Percentiles rank a stretch among this genome's conserved stretches.
phyloP scores from a whole-genome alignment of 352 stramenopile genomes.

The Pythium scleroteichum region DNA sequence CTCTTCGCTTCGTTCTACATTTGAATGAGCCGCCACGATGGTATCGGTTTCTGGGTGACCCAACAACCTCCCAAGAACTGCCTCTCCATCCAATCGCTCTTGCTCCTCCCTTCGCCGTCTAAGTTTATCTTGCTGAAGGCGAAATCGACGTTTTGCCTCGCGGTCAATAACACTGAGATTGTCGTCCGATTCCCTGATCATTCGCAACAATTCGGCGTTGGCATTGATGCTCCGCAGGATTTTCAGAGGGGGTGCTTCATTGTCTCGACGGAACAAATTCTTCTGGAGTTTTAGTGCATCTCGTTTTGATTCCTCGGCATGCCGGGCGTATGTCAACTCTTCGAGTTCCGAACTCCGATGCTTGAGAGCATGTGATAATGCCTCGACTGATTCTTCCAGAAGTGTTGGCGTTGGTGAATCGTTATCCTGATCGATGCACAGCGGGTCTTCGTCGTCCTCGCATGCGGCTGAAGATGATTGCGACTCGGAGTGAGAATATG shows the following conservation, averaged over 20 bases:
- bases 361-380: no score
- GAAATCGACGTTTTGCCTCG: slow-evolving; percentile 48
- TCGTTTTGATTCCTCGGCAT: no score
- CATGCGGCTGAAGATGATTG: not conserved
- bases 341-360: no score
- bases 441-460: not conserved
- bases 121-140: slow-evolving; percentile 41
- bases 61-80: not conserved
- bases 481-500: slow-evolving; percentile 11
- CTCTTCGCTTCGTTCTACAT: not conserved
- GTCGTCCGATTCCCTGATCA: slow-evolving; percentile 64
- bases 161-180: slow-evolving; percentile 74
- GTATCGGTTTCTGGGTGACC: not conserved
- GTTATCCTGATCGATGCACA: no score
- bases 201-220: slow-evolving; percentile 34
- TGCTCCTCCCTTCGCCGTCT: slow-evolving; percentile 13
- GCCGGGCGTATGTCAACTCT: no score
- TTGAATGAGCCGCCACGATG: not conserved
- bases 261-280: not conserved
- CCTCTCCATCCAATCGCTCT: slow-evolving; percentile 12
- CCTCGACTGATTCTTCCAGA: not conserved
- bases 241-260: not conserved
- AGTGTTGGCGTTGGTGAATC: not conserved
- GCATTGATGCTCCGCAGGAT: not conserved
- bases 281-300: not conserved